Percentiles rank a stretch among this genome's conserved stretches.
Conservation (phyloP, 805 yeast species). For the Millerozyma miso region DNA sequence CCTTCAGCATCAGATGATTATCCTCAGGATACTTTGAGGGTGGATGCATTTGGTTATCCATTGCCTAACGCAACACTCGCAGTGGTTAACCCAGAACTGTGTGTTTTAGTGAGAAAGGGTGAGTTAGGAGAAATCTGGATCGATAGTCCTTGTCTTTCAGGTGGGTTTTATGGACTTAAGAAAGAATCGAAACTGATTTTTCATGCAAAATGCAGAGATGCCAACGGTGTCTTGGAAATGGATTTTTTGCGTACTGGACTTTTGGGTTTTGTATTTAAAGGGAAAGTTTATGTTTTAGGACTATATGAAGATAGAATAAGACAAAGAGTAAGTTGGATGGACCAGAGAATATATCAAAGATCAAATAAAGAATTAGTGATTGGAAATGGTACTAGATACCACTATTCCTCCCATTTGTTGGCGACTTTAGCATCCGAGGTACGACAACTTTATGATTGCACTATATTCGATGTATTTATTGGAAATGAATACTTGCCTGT, state of each 20-base stretch:
- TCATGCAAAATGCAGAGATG: conserved; percentile 76
- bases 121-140: conserved; percentile 97
- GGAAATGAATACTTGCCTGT: conserved; percentile 82
- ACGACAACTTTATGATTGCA: conserved; percentile 79
- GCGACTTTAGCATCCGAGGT: conserved; percentile 80
- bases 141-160: conserved; percentile 87
- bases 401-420: conserved; percentile 82
- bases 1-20: conserved; percentile 48
- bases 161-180: conserved; percentile 79
- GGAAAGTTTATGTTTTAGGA: conserved; percentile 85
- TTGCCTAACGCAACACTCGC: conserved; percentile 92
- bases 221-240: conserved; percentile 63
- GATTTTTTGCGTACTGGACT: conserved; percentile 88
- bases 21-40: conserved; percentile 46
- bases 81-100: conserved; percentile 89
- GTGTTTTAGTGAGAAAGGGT: conserved; percentile 63
- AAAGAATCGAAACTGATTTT: conserved; percentile 66
- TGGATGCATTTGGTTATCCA: conserved; percentile 93
- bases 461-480: conserved; percentile 80
- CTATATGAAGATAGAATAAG: conserved; percentile 87
- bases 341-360: conserved; percentile 37
- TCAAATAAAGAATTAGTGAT: conserved; percentile 27
- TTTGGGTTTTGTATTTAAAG: conserved; percentile 82
- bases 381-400: conserved; percentile 51
- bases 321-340: conserved; percentile 68